Evolutionary conservation across 768 basidiomycete genomes (phyloP).

Genomic region (Psilocybe cubensis): DNA sequence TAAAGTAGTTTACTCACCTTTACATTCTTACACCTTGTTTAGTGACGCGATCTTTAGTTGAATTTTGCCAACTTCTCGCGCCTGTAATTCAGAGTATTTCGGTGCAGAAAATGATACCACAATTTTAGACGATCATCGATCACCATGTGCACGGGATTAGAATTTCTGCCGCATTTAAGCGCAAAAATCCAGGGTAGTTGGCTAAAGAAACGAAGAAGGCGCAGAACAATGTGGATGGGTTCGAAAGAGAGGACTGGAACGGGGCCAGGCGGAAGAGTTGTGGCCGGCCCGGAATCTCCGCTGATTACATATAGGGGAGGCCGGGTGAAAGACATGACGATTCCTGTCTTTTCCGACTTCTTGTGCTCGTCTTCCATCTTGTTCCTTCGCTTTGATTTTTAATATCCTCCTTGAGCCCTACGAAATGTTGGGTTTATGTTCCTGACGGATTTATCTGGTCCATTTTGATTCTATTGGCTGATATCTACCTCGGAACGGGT

Average conservation of each 20-base stretch:
- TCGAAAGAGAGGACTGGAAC: background rate
- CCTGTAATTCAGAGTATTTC: no score
- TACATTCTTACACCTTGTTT: no score
- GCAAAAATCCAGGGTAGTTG: background rate
- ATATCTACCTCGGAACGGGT: no score
- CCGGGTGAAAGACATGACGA: background rate
- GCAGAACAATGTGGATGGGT: background rate
- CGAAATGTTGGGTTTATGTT: background rate
- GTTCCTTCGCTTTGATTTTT: background rate
- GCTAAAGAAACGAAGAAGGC: background rate
- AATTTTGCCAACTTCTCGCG: no score
- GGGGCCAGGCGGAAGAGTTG: background rate
- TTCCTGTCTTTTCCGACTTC: constrained; percentile 1
- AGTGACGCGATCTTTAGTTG: no score
- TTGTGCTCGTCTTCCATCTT: background rate
- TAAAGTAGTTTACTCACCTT: no score
- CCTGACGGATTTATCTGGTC: background rate
- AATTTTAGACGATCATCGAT: no score
- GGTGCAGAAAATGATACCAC: no score
- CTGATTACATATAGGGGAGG: background rate
- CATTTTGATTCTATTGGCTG: background rate
- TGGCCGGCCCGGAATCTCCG: background rate
- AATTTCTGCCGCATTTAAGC: background rate
- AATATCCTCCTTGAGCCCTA: background rate
- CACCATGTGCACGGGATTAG: background rate